Percentiles rank a stretch among this genome's conserved stretches.
Conservation (phyloP, 192 early-diverging fungal genomes). For the Oehlia diaphana region DNA sequence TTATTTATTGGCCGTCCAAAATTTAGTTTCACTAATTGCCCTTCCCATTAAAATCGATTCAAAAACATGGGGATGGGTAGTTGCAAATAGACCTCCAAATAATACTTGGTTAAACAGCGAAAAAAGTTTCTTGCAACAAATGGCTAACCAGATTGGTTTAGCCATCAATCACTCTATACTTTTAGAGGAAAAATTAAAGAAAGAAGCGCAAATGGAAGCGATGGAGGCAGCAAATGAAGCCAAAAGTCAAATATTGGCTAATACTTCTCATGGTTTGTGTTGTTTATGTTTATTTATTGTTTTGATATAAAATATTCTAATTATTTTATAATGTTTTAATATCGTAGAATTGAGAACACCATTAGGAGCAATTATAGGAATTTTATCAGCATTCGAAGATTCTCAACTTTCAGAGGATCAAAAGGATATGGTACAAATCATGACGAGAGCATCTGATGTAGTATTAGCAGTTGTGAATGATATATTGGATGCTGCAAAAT, state of each 20-base stretch:
- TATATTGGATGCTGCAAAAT: slow-evolving; percentile 43
- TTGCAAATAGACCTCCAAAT: slow-evolving; percentile 5
- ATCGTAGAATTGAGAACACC: slow-evolving; percentile 33
- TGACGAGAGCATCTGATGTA: slow-evolving; percentile 47
- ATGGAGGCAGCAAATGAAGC: slow-evolving; percentile 46
- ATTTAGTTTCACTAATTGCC: not conserved
- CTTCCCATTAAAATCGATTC: slow-evolving; percentile 4
- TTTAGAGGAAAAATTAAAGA: slow-evolving; percentile 42
- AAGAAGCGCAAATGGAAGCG: slow-evolving; percentile 44
- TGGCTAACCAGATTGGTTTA: slow-evolving; percentile 41
- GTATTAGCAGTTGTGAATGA: slow-evolving; percentile 46
- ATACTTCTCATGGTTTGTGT: slow-evolving; percentile 42
- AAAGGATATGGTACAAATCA: slow-evolving; percentile 47
- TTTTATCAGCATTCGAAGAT: slow-evolving; percentile 44
- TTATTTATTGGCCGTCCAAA: not conserved
- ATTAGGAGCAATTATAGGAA: slow-evolving; percentile 46
- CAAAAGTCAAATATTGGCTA: slow-evolving; percentile 46
- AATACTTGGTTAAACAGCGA: slow-evolving; percentile 37
- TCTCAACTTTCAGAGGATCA: slow-evolving; percentile 42
- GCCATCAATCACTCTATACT: slow-evolving; percentile 41
- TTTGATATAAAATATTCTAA: not conserved
- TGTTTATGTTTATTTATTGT: not conserved
- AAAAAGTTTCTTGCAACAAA: slow-evolving; percentile 41
- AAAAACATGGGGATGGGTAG: slow-evolving; percentile 12
- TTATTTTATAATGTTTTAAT: not conserved